These are phyloP conservation scores for Neostapfia colusana DNA, from an alignment of 176 grass and related monocot genomes.

Conservation along the genomic window DNA sequence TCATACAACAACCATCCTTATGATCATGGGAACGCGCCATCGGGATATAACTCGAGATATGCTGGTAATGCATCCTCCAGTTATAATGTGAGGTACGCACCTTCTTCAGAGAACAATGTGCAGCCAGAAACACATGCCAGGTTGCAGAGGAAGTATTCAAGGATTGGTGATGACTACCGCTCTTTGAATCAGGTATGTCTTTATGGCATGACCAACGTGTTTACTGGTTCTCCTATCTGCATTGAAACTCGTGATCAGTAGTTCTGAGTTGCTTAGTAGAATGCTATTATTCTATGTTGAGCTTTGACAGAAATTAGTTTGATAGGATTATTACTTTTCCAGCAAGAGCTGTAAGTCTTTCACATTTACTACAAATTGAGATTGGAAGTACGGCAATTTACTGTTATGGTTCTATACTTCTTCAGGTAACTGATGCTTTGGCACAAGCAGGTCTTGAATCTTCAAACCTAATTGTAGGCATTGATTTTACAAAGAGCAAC, in stretches of 20 bases:
- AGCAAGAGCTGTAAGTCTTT: not conserved
- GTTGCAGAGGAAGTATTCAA: slow-evolving; percentile 66
- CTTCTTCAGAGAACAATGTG: slow-evolving; percentile 40
- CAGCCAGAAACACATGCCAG: slow-evolving; percentile 56
- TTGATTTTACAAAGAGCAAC: slow-evolving; percentile 95
- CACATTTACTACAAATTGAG: slow-evolving; percentile 1
- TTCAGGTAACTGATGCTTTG: slow-evolving; percentile 86
- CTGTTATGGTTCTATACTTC: slow-evolving; percentile 23
- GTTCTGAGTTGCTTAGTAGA: slow-evolving; percentile 12
- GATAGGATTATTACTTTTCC: slow-evolving; percentile 1
- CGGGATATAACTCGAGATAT: slow-evolving; percentile 54
- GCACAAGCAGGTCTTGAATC: slow-evolving; percentile 89
- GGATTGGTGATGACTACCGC: slow-evolving; percentile 78
- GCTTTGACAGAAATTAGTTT: slow-evolving; percentile 17
- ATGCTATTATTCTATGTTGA: not conserved
- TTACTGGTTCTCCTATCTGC: not conserved
- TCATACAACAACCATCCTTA: slow-evolving; percentile 27
- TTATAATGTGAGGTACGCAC: slow-evolving; percentile 47
- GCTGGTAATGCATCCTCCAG: slow-evolving; percentile 48
- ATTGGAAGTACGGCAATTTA: slow-evolving; percentile 12
- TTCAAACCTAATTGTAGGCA: slow-evolving; percentile 91
- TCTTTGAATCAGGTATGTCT: slow-evolving; percentile 72
- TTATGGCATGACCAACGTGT: not conserved
- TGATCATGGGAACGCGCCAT: slow-evolving; percentile 45
- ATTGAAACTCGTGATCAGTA: not conserved